Evolutionary conservation across 805 yeast genomes (phyloP).

Genomic region (Kazachstania martiniae): DNA sequence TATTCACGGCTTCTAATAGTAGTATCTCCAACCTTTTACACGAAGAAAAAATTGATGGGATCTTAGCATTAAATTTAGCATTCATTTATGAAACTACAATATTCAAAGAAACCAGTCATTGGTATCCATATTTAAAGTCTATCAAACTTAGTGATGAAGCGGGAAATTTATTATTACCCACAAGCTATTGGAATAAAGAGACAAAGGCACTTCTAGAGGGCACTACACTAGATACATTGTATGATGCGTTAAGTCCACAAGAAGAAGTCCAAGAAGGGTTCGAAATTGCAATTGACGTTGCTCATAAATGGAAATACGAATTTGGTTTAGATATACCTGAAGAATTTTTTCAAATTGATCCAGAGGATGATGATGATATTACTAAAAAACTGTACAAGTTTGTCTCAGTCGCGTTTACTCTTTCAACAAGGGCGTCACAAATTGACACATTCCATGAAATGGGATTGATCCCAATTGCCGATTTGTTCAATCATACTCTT

Average conservation of each 20-base stretch:
- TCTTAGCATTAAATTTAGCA: conserved; percentile 54
- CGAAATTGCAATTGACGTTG: conserved; percentile 28
- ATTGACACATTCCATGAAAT: conserved; percentile 66
- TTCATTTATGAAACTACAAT: conserved; percentile 57
- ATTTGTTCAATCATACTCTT: conserved; percentile 66
- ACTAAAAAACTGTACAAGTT: conserved; percentile 34
- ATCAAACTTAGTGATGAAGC: conserved; percentile 31
- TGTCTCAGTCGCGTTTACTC: conserved; percentile 45
- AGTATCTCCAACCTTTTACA: conserved; percentile 53
- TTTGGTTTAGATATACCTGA: conserved; percentile 22
- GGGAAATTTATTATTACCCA: conserved; percentile 37
- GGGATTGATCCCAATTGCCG: conserved; percentile 85
- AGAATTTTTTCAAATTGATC: conserved; percentile 19
- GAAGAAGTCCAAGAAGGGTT: conserved; percentile 32
- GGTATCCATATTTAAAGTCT: conserved; percentile 56
- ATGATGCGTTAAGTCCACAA: conserved; percentile 26
- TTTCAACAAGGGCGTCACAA: conserved; percentile 72
- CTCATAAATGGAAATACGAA: conserved; percentile 25
- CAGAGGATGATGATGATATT: conserved; percentile 13
- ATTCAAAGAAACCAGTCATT: conserved; percentile 58
- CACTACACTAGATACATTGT: conserved; percentile 52
- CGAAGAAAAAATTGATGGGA: conserved; percentile 52
- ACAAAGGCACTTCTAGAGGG: conserved; percentile 41
- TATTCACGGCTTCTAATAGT: conserved; percentile 49
- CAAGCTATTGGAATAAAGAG: conserved; percentile 51